phyloP scores from a whole-genome alignment of 768 basidiomycete genomes.

The Boletus barrowsii region DNA sequence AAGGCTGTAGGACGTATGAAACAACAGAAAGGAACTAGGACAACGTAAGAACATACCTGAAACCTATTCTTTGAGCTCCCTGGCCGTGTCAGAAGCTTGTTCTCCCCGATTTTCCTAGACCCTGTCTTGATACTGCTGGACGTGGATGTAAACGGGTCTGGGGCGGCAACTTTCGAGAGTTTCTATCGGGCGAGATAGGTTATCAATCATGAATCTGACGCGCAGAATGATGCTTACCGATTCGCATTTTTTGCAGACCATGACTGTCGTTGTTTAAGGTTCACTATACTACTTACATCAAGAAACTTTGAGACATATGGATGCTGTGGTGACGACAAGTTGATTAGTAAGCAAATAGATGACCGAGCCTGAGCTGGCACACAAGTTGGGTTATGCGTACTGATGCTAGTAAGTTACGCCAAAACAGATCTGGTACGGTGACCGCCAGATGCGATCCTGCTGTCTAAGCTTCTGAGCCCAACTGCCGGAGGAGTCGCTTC shows the following conservation, averaged over 20 bases:
- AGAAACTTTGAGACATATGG: conserved; percentile 8
- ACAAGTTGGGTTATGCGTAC: background rate
- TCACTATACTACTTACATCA: background rate
- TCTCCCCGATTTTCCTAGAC: conserved; percentile 78
- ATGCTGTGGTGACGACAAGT: background rate
- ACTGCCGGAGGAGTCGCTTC: conserved; percentile 10
- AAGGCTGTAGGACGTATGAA: conserved; percentile 50
- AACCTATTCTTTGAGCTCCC: conserved; percentile 74
- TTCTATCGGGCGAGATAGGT: conserved; percentile 47
- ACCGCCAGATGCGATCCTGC: background rate
- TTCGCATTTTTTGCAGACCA: conserved; percentile 91
- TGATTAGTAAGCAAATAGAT: conserved; percentile 18
- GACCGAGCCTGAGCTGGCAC: too few relatives aligned
- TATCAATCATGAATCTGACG: background rate
- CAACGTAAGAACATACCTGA: conserved; percentile 48
- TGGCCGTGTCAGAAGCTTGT: conserved; percentile 71
- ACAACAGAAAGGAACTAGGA: background rate
- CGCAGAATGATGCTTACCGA: conserved; percentile 41
- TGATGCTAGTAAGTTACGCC: background rate
- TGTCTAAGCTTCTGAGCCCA: conserved; percentile 4
- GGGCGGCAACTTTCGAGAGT: conserved; percentile 87
- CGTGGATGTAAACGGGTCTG: conserved; percentile 79
- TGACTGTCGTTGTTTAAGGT: conserved; percentile 30
- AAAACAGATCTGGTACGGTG: background rate
- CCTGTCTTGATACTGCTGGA: conserved; percentile 76